Base-by-base conservation (phyloP, 805 yeast species). In the Starmera dryadoides region DNA sequence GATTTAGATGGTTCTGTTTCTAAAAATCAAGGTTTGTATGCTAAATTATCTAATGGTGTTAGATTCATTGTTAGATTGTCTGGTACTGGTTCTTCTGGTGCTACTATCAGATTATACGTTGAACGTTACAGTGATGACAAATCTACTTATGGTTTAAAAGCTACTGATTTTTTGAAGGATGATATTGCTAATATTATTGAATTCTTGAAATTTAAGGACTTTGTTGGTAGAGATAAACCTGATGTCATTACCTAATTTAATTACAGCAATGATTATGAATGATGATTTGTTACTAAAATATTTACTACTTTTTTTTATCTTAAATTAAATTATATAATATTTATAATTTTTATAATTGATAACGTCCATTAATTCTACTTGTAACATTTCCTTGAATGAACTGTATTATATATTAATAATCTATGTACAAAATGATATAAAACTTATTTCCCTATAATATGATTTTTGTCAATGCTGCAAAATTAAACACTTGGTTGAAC, bases 71-170 rank as follows among this genome's bases (percentile, higher is more conserved):
- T 87, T 39, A 81, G 98, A 63, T 71, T 93, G 47, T 87, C 96
- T 0, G 98, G 98, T 41, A 91, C 98, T 3, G 98, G 98, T 14
- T 88, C 97, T 2, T 81, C 95, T 2, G 98, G 98, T 36, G 98
- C 98, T 17, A 91, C 98, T 6, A 88, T 93, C 43, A 78, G 98
- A 62, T 71, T 91, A 50, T 91, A 91, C 65, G 66, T 91, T 56
- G 98, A 91, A 64, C 82, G 81, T 62, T 87, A 84, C 66, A 77
- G 85, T 20, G 50, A 61, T 35, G 93, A 86, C 55, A 53, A 62
- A 37, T 45, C 74, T 16, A 71, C 70, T 31, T 75, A 72, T 53
- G 53, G 52, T 6, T 46, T 61, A 47, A 60, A 68, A 35, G 91
- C 88, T 11, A 83, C 83, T 49, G 80, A 79, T 35, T 91, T 68